Conservation (phyloP, 371 early-diverging fungal species). For the Actinomucor elegans region DNA sequence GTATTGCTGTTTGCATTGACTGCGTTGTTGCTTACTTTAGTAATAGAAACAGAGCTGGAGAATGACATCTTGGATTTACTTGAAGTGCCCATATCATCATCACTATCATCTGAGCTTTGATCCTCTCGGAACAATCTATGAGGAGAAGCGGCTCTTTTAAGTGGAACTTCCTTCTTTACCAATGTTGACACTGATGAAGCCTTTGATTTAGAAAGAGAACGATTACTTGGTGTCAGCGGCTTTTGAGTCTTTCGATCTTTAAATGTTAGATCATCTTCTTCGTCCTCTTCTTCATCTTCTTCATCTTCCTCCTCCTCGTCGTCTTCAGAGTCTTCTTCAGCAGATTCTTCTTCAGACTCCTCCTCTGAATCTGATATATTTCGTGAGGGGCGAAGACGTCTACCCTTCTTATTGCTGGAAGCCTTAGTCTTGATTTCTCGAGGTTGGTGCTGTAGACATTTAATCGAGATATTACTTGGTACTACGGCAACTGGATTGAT, state of each 20-base stretch:
- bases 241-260: neutral
- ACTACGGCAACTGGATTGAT: constrained; percentile 17
- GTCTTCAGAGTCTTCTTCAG: constrained; percentile 8
- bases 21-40: neutral
- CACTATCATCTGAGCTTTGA: constrained; percentile 10
- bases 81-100: constrained; percentile 27
- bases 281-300: constrained; percentile 7
- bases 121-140: constrained; percentile 1
- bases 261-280: neutral
- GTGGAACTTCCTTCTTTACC: constrained; percentile 7
- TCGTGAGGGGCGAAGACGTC: neutral
- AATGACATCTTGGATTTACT: constrained; percentile 2
- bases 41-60: neutral
- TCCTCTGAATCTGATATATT: constrained; percentile 1
- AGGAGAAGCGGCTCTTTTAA: constrained; percentile 7
- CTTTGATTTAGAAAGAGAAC: neutral
- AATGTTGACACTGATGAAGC: neutral
- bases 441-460: constrained; percentile 17
- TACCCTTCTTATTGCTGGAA: neutral
- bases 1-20: neutral
- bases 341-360: constrained; percentile 11
- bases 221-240: neutral
- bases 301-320: constrained; percentile 17
- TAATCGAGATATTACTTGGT: constrained; percentile 5
- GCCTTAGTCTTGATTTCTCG: neutral